A percentile compares a stretch with the other conserved stretches of the same genome.
These are phyloP conservation scores for Capsicum rhomboideum DNA, from an alignment of 257 asterid genomes.

Conservation along the genomic window DNA sequence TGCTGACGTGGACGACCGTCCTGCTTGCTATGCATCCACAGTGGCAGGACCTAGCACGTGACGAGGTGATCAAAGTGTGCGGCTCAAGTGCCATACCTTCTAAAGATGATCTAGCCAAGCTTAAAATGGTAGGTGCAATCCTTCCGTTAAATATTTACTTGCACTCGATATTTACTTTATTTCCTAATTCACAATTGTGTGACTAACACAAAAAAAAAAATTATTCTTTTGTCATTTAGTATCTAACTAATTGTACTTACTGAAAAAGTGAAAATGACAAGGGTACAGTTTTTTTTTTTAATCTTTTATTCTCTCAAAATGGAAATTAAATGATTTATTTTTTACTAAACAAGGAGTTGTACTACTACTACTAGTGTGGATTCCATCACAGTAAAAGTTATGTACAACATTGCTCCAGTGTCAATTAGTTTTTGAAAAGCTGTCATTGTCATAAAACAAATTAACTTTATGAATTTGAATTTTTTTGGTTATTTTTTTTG, in stretches of 20 bases:
- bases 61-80: conserved; percentile 41
- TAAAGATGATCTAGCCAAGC: conserved; percentile 31
- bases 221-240: not conserved
- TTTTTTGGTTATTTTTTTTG: not conserved
- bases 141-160: not conserved
- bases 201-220: not conserved
- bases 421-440: not conserved
- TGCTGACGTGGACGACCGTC: conserved; percentile 49
- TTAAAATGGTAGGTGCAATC: conserved; percentile 27
- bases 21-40: conserved; percentile 43
- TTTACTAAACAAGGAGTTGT: not conserved
- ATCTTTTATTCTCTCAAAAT: not conserved
- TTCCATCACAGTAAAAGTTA: not conserved
- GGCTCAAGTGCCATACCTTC: conserved; percentile 41
- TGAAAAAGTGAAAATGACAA: not conserved
- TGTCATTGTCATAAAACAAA: not conserved
- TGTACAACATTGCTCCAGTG: not conserved
- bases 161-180: not conserved
- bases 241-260: not conserved
- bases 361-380: not conserved
- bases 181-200: too few species aligned
- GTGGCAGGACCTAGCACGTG: conserved; percentile 43
- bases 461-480: not conserved
- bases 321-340: not conserved
- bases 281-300: not conserved